These are phyloP conservation scores for Populus hybrid DNA, from an alignment of 441 rosid species.

Conservation along the genomic window DNA sequence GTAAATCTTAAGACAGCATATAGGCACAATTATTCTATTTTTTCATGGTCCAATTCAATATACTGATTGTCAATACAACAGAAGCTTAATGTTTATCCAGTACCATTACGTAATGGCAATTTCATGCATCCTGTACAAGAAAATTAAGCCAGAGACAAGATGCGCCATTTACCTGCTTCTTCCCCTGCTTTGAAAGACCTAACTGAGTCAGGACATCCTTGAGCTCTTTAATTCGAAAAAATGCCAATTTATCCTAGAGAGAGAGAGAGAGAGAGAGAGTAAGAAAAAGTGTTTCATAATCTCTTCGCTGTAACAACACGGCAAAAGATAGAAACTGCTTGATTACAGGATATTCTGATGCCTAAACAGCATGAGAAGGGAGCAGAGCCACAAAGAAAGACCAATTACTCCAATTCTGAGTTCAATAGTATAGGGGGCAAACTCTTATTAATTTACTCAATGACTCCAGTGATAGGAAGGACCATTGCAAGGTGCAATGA, in stretches of 20 bases:
- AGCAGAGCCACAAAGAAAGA: background rate
- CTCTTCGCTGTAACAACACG: background rate
- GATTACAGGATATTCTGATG: background rate
- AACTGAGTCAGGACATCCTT: slow-evolving; percentile 84
- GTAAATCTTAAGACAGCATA: background rate
- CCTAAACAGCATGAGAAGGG: background rate
- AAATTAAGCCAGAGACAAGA: background rate
- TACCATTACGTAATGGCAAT: background rate
- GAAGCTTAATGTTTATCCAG: background rate
- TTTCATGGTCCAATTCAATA: background rate
- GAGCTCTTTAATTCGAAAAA: slow-evolving; percentile 93
- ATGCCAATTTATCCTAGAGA: slow-evolving; percentile 16
- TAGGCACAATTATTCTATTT: background rate
- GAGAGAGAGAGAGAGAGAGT: background rate
- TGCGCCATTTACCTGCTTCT: slow-evolving; percentile 64
- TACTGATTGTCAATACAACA: background rate
- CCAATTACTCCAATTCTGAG: background rate
- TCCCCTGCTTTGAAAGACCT: slow-evolving; percentile 96
- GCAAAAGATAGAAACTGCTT: background rate
- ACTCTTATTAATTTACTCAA: background rate
- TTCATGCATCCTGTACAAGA: background rate
- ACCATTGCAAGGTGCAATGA: background rate
- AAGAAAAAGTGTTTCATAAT: background rate
- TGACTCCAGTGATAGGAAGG: background rate
- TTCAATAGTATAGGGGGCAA: background rate